These are phyloP conservation scores for Flaveria floridana DNA, from an alignment of 140 eudicot genomes.

Conservation along the genomic window DNA sequence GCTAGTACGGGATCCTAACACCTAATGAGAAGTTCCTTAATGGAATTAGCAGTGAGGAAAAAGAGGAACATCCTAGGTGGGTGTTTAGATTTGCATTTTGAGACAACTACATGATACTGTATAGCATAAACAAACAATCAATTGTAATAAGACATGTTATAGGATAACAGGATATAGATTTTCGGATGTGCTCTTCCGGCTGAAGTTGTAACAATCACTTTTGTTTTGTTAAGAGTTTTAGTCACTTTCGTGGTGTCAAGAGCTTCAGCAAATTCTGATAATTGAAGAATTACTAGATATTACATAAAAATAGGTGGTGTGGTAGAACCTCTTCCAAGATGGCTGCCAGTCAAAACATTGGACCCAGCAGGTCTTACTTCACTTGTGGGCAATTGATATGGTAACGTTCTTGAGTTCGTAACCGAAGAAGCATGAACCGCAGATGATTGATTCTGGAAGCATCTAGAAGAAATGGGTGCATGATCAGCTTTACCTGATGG, in stretches of 20 bases:
- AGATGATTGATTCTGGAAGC: constrained; percentile 49
- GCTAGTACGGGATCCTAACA: not conserved
- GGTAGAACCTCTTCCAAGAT: constrained; percentile 12
- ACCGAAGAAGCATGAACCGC: constrained; percentile 40
- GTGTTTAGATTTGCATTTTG: not conserved
- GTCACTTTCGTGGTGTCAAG: not conserved
- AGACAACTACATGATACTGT: not conserved
- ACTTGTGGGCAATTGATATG: constrained; percentile 72
- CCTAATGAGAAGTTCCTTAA: not conserved
- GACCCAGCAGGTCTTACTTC: constrained; percentile 62
- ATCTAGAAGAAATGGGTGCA: constrained; percentile 42
- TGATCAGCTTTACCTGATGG: constrained; percentile 51
- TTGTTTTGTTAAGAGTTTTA: not conserved
- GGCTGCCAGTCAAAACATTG: constrained; percentile 32
- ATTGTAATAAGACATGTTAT: not conserved
- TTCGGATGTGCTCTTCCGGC: not conserved
- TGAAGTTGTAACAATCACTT: not conserved
- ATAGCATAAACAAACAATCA: not conserved
- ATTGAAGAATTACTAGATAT: not conserved
- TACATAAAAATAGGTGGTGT: not conserved
- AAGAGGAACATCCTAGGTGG: not conserved
- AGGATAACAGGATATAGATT: not conserved
- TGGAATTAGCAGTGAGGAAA: not conserved
- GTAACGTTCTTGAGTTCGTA: constrained; percentile 50
- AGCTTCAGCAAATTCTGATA: not conserved